A percentile compares a stretch with the other conserved stretches of the same genome.
phyloP scores from a whole-genome alignment of 192 early-diverging fungal species.

The Podila clonocystis region DNA sequence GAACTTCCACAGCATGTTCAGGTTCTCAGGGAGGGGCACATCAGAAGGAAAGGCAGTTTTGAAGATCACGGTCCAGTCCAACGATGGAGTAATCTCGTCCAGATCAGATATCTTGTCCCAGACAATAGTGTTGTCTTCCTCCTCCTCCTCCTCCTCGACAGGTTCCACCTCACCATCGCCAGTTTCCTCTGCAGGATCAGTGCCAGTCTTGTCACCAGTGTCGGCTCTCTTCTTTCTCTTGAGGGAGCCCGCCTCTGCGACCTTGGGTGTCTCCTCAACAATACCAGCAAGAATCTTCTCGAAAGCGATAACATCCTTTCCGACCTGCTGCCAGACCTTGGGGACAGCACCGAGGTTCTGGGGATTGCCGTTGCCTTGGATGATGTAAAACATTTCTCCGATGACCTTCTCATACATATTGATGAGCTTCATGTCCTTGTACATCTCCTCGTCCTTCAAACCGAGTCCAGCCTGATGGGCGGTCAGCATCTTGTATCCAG shows the following conservation, averaged over 20 bases:
- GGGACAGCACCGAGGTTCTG: conserved; percentile 1
- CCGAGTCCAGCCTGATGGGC: conserved; percentile 18
- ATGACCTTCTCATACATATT: conserved; percentile 53
- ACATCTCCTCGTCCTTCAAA: conserved; percentile 51
- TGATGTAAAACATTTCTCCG: conserved; percentile 43
- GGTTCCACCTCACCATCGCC: not conserved
- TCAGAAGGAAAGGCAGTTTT: conserved; percentile 25
- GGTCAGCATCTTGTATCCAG: conserved; percentile 7
- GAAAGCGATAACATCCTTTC: conserved; percentile 59
- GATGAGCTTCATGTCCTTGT: conserved; percentile 53
- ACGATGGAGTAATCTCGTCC: conserved; percentile 17
- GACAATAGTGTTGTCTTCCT: not conserved
- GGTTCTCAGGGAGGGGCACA: conserved; percentile 18
- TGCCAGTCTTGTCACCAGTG: not conserved
- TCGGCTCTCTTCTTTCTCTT: conserved; percentile 13
- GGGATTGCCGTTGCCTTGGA: conserved; percentile 17
- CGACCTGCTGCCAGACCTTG: conserved; percentile 28
- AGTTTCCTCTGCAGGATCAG: not conserved
- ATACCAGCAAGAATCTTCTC: conserved; percentile 61
- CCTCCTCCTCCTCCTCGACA: conserved; percentile 1
- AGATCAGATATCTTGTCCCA: conserved; percentile 42
- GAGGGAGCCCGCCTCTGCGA: not conserved
- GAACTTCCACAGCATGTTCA: conserved; percentile 36
- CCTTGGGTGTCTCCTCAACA: not conserved
- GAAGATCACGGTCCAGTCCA: conserved; percentile 55